Evolutionary conservation across 371 early-diverging fungal species (phyloP).

Genomic region (Sporodiniella umbellata): DNA sequence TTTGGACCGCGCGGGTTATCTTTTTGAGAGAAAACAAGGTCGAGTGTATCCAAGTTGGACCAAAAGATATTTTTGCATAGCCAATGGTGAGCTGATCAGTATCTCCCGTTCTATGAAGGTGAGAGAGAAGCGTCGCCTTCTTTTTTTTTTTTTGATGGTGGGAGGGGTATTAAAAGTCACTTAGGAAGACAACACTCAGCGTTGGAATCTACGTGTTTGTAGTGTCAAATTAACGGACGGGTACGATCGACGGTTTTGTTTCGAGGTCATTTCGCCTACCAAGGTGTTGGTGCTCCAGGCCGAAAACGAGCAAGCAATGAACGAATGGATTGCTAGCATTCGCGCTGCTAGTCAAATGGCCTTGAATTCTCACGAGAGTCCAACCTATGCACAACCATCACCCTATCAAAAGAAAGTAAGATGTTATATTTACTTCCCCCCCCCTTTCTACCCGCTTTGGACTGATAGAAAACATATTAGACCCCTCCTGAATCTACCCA

Average conservation of each 20-base stretch:
- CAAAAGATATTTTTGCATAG: conserved; percentile 70
- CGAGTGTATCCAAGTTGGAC: conserved; percentile 73
- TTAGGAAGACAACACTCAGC: conserved; percentile 34
- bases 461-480: too few relatives aligned
- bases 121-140: not conserved
- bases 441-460: too few relatives aligned
- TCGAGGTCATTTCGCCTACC: conserved; percentile 82
- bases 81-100: conserved; percentile 60
- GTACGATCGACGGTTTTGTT: conserved; percentile 78
- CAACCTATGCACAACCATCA: conserved; percentile 22
- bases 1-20: conserved; percentile 62
- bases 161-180: too few relatives aligned
- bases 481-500: conserved; percentile 3
- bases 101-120: conserved; percentile 49
- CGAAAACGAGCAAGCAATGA: conserved; percentile 71
- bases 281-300: conserved; percentile 80
- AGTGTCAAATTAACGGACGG: conserved; percentile 68
- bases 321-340: conserved; percentile 78
- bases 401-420: conserved; percentile 16
- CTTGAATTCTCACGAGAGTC: conserved; percentile 52
- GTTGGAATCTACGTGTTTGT: conserved; percentile 72
- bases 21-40: conserved; percentile 70
- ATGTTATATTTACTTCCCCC: too few relatives aligned
- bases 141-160: not conserved
- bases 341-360: conserved; percentile 70